Evolutionary conservation across 1,284 basidiomycete genomes (phyloP).

Genomic region (Ganoderma sinense): DNA sequence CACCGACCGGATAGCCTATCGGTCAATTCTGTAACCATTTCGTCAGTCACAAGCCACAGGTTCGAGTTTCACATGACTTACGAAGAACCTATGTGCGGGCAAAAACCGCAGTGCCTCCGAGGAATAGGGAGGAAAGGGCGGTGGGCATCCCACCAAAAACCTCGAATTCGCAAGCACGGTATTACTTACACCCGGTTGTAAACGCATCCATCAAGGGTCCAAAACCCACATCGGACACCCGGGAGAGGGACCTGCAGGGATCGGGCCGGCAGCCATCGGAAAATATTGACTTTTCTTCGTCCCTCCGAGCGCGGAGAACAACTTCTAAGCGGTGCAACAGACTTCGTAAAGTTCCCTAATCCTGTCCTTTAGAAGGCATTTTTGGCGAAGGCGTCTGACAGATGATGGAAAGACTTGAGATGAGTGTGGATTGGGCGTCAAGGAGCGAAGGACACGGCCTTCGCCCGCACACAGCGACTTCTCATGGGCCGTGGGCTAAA

Average conservation of each 20-base stretch:
- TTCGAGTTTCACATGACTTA: not conserved
- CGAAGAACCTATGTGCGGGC: not conserved
- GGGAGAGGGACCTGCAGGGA: not conserved
- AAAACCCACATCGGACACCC: not conserved
- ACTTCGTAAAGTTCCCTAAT: not conserved
- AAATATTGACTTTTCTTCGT: not conserved
- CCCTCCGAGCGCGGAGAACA: not conserved
- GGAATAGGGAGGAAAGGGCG: not conserved
- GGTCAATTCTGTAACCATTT: not conserved
- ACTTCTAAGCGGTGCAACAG: not conserved
- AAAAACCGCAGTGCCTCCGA: conserved; percentile 18
- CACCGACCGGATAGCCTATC: not conserved
- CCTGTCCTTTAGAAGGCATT: not conserved
- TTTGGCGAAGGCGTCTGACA: not conserved
- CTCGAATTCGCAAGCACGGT: not conserved
- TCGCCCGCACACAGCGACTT: conserved; percentile 8
- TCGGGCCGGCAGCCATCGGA: not conserved
- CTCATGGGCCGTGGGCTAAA: conserved; percentile 15
- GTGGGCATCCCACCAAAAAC: not conserved
- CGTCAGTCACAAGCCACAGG: not conserved
- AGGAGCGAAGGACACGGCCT: conserved; percentile 3
- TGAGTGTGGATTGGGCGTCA: not conserved
- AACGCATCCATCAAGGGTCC: conserved; percentile 14
- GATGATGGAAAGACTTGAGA: not conserved
- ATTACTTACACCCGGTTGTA: not conserved